phyloP scores from a whole-genome alignment of 2,329 filamentous ascomycete species.

The Rugonectria rugulosa region DNA sequence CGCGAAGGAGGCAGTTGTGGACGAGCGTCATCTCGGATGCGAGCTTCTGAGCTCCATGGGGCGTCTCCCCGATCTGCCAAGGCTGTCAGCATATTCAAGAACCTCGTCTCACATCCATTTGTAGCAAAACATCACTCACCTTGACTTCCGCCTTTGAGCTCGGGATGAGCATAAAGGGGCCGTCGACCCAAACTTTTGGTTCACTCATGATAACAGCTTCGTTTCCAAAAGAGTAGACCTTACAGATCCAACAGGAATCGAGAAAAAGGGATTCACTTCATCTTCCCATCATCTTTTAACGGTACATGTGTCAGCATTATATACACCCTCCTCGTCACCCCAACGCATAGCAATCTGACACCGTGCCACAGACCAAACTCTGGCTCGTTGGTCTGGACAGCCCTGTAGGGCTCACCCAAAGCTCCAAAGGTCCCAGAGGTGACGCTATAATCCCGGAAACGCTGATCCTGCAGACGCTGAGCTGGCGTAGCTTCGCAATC shows the following conservation, averaged over 20 bases:
- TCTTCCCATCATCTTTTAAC: no score
- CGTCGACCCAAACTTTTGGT: conserved; percentile 42
- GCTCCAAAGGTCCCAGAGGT: neutral
- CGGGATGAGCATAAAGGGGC: conserved; percentile 43
- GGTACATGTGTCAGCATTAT: neutral
- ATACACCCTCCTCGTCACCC: no score
- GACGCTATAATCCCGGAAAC: neutral
- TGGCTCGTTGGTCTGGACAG: no score
- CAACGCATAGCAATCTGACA: no score
- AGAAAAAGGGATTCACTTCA: no score
- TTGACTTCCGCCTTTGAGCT: conserved; percentile 33
- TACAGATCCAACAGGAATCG: neutral
- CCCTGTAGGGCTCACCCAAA: no score
- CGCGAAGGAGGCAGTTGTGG: conserved; percentile 48
- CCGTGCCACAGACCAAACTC: no score
- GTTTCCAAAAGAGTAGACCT: neutral
- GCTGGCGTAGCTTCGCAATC: conserved; percentile 8
- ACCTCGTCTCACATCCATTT: neutral
- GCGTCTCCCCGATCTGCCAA: conserved; percentile 6
- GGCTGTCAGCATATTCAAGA: neutral
- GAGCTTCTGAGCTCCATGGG: conserved; percentile 28
- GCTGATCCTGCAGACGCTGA: neutral
- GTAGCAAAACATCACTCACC: conserved; percentile 9
- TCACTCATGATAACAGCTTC: conserved; percentile 17
- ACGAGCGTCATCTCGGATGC: conserved; percentile 44